A percentile compares a stretch with the other conserved stretches of the same genome.
Conservation (phyloP, 129 eudicot species). For the Helichrysum umbraculigerum region DNA sequence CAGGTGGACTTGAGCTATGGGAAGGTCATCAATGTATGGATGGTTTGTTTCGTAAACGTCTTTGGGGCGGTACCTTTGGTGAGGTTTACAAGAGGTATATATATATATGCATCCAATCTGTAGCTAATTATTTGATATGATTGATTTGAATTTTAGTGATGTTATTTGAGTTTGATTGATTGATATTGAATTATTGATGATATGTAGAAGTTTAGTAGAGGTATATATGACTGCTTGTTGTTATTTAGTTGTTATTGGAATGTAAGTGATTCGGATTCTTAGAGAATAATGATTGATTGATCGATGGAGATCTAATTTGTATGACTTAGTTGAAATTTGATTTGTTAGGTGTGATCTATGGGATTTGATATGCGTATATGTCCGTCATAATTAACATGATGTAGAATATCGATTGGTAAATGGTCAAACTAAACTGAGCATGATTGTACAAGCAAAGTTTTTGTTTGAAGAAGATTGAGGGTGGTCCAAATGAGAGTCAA, state of each 20-base stretch:
- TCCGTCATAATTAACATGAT: neutral
- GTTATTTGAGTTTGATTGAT: no score
- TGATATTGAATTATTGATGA: no score
- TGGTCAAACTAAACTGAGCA: neutral
- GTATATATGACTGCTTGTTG: no score
- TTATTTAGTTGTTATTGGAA: neutral
- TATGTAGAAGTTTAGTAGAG: neutral
- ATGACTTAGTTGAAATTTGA: neutral
- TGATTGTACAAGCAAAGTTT: neutral
- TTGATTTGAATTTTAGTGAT: neutral
- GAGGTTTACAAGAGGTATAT: constrained; percentile 86
- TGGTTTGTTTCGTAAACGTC: constrained; percentile 83
- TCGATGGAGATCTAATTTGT: constrained; percentile 19
- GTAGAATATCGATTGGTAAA: neutral
- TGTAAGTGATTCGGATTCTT: neutral
- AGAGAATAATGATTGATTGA: neutral
- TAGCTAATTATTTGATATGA: neutral
- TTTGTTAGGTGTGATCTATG: neutral
- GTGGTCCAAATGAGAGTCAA: neutral
- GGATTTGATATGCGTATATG: neutral
- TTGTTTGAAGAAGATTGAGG: neutral
- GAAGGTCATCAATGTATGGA: constrained; percentile 90
- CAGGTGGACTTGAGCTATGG: constrained; percentile 95
- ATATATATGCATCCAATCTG: neutral
- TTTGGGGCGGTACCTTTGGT: constrained; percentile 98